These are phyloP conservation scores for Senecio squalidus DNA, from an alignment of 140 eudicot genomes.

Conservation along the genomic window DNA sequence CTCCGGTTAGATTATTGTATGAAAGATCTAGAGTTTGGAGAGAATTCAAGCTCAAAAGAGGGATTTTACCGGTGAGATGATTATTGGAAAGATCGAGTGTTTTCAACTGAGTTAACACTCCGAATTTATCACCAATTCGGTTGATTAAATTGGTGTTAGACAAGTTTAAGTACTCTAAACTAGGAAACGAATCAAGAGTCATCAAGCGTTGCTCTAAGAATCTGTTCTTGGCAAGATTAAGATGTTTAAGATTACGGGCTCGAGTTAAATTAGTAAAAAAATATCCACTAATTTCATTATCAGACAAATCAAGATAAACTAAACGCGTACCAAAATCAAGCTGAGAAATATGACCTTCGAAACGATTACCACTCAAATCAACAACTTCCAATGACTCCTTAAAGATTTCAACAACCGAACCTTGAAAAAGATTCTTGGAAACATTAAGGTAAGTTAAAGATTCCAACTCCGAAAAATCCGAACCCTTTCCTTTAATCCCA, in stretches of 20 bases:
- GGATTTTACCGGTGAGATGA: slow-evolving; percentile 49
- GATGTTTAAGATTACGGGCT: slow-evolving; percentile 63
- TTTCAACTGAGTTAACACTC: slow-evolving; percentile 37
- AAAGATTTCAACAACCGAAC: slow-evolving; percentile 65
- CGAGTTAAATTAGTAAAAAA: slow-evolving; percentile 32
- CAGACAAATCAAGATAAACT: slow-evolving; percentile 66
- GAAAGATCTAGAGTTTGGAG: slow-evolving; percentile 65
- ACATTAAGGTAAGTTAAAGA: slow-evolving; percentile 49
- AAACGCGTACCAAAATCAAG: slow-evolving; percentile 54
- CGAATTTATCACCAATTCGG: slow-evolving; percentile 36
- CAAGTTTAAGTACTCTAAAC: slow-evolving; percentile 70
- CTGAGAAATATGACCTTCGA: slow-evolving; percentile 74
- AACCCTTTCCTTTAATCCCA: slow-evolving; percentile 46
- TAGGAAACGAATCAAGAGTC: slow-evolving; percentile 23
- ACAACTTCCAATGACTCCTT: slow-evolving; percentile 60
- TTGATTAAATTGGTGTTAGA: slow-evolving; percentile 55
- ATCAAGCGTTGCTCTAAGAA: slow-evolving; percentile 45
- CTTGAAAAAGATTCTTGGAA: slow-evolving; percentile 67
- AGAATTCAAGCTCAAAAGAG: slow-evolving; percentile 35
- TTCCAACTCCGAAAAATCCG: slow-evolving; percentile 48
- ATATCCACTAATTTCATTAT: slow-evolving; percentile 70
- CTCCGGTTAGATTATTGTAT: slow-evolving; percentile 61
- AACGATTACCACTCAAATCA: slow-evolving; percentile 69
- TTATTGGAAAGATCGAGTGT: slow-evolving; percentile 68
- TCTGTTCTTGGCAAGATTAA: slow-evolving; percentile 71